A percentile compares a stretch with the other conserved stretches of the same genome.
Evolutionary conservation across 2,329 filamentous ascomycete genomes (phyloP).

Genomic region (Aspergillus aculeatinus): DNA sequence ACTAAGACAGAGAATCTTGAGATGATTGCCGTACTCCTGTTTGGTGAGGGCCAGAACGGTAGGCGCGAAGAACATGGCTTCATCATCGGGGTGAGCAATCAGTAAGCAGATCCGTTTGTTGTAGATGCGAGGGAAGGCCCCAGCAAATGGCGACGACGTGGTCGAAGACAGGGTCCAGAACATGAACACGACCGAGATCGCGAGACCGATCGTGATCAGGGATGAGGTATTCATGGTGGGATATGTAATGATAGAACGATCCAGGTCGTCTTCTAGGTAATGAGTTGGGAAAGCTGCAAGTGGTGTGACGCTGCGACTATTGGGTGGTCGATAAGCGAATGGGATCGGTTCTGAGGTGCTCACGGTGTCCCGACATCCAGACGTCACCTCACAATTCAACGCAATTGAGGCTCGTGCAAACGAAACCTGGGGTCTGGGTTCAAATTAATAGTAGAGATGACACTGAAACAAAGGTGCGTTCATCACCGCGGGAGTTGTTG

Average conservation of each 20-base stretch:
- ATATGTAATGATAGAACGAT: background rate
- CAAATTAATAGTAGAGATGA: background rate
- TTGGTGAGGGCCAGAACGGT: slow-evolving; percentile 79
- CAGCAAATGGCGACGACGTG: slow-evolving; percentile 39
- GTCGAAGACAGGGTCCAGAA: slow-evolving; percentile 46
- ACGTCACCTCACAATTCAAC: background rate
- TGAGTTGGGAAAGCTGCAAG: too few relatives aligned
- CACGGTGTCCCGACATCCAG: background rate
- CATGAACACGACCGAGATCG: slow-evolving; percentile 44
- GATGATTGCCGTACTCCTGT: slow-evolving; percentile 78
- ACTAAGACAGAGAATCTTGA: slow-evolving; percentile 91
- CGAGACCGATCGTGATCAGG: slow-evolving; percentile 32
- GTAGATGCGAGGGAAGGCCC: slow-evolving; percentile 59
- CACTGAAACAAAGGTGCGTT: background rate
- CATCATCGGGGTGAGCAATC: slow-evolving; percentile 96
- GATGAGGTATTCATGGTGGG: slow-evolving; percentile 20
- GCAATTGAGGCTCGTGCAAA: background rate
- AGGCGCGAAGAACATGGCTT: slow-evolving; percentile 99
- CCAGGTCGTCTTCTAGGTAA: too few relatives aligned
- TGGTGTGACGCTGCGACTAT: background rate
- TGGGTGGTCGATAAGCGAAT: background rate
- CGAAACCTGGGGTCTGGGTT: background rate
- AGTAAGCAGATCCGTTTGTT: slow-evolving; percentile 88
- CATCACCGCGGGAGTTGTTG: background rate
- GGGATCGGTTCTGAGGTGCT: background rate